phyloP scores from a whole-genome alignment of 805 yeast species.

The Suhomyces sp. region DNA sequence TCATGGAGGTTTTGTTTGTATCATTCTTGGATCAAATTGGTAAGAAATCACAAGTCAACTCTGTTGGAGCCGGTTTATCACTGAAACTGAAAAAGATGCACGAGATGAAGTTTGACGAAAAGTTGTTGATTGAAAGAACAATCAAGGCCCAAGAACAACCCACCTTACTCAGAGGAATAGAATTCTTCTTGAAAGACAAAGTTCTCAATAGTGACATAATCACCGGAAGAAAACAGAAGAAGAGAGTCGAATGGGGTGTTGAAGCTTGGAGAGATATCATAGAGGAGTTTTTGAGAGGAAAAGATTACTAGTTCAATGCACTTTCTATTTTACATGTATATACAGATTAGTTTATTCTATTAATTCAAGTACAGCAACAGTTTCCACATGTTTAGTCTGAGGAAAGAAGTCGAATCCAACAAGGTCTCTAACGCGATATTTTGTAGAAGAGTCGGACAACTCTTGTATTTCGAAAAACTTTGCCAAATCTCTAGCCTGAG shows the following conservation, averaged over 20 bases:
- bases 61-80: conserved; percentile 43
- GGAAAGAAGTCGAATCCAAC: conserved; percentile 50
- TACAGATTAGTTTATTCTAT: conserved; percentile 4
- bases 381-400: conserved; percentile 58
- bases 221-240: conserved; percentile 51
- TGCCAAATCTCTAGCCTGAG: conserved; percentile 44
- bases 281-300: conserved; percentile 36
- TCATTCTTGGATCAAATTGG: conserved; percentile 64
- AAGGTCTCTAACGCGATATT: conserved; percentile 19
- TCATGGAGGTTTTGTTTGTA: conserved; percentile 70
- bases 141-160: conserved; percentile 57
- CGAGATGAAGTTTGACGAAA: conserved; percentile 46
- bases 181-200: conserved; percentile 51
- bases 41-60: conserved; percentile 53
- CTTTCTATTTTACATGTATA: background rate
- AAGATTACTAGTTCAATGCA: conserved; percentile 4
- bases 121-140: conserved; percentile 45
- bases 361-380: conserved; percentile 46
- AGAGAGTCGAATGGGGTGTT: conserved; percentile 66
- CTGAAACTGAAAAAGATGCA: conserved; percentile 24
- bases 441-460: background rate
- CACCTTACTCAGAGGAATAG: conserved; percentile 62
- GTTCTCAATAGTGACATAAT: conserved; percentile 47
- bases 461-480: conserved; percentile 23
- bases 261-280: conserved; percentile 52